Percentiles rank a stretch among this genome's conserved stretches.
phyloP scores from a whole-genome alignment of 108 stramenopile genomes.

The Skeletonema tropicum region DNA sequence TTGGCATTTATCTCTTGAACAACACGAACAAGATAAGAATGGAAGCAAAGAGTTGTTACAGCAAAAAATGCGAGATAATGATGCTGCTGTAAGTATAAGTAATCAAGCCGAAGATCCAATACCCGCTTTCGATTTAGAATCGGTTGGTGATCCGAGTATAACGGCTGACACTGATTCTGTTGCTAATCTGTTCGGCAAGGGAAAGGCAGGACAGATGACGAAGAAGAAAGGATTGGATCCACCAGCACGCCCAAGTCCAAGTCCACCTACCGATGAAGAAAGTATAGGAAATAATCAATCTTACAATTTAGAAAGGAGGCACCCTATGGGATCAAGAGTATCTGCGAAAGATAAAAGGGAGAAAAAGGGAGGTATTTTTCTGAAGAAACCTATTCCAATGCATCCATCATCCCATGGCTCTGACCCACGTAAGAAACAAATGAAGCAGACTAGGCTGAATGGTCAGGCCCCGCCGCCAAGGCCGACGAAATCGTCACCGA shows the following conservation, averaged over 20 bases:
- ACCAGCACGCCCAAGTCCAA: slow-evolving; percentile 36
- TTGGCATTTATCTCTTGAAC: slow-evolving; percentile 31
- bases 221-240: slow-evolving; percentile 34
- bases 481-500: slow-evolving; percentile 13
- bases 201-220: background rate
- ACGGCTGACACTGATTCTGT: slow-evolving; percentile 32
- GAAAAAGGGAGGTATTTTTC: background rate
- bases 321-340: slow-evolving; percentile 16
- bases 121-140: slow-evolving; percentile 18
- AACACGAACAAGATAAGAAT: background rate
- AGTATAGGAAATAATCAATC: background rate
- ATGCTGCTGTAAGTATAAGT: background rate
- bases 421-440: background rate
- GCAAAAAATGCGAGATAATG: slow-evolving; percentile 1
- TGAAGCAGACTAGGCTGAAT: background rate
- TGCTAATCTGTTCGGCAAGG: slow-evolving; percentile 12
- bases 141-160: slow-evolving; percentile 42
- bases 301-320: background rate
- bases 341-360: background rate
- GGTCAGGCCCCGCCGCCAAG: background rate
- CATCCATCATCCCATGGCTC: background rate
- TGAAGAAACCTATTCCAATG: background rate
- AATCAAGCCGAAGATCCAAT: background rate
- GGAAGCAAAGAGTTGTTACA: background rate
- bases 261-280: slow-evolving; percentile 10